Conservation (phyloP, 441 rosid genomes). For the Croton setiger region DNA sequence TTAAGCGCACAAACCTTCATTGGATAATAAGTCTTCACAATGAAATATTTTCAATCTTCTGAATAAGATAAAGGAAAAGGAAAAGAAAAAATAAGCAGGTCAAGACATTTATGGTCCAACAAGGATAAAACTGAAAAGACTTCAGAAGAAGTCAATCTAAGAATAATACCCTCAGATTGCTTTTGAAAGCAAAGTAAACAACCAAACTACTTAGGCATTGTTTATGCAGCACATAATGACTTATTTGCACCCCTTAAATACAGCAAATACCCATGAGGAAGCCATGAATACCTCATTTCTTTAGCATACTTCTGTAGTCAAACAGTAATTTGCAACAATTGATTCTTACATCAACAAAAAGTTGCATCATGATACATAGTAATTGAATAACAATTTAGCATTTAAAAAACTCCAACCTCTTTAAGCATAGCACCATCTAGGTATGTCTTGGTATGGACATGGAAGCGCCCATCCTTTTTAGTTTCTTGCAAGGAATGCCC, state of each 20-base stretch:
- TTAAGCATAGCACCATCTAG: conserved; percentile 94
- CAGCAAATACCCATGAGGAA: conserved; percentile 1
- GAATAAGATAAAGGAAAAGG: background rate
- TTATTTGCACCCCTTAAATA: background rate
- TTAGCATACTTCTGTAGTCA: background rate
- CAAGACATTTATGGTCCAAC: background rate
- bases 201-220: background rate
- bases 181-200: conserved; percentile 3
- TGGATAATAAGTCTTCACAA: conserved; percentile 3
- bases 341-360: conserved; percentile 2
- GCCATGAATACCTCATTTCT: background rate
- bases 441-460: conserved; percentile 91
- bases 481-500: conserved; percentile 98
- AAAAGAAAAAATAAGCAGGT: conserved; percentile 1
- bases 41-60: background rate
- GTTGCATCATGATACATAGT: conserved; percentile 1
- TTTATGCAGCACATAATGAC: background rate
- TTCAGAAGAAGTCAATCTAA: background rate
- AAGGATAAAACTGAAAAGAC: background rate
- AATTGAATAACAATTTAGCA: conserved; percentile 5
- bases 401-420: conserved; percentile 56
- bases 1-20: background rate
- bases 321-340: conserved; percentile 1
- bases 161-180: background rate
- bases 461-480: conserved; percentile 88